A percentile compares a stretch with the other conserved stretches of the same genome.
Conservation (phyloP, 2,329 filamentous ascomycete genomes). For the Cladosporium sp. region DNA sequence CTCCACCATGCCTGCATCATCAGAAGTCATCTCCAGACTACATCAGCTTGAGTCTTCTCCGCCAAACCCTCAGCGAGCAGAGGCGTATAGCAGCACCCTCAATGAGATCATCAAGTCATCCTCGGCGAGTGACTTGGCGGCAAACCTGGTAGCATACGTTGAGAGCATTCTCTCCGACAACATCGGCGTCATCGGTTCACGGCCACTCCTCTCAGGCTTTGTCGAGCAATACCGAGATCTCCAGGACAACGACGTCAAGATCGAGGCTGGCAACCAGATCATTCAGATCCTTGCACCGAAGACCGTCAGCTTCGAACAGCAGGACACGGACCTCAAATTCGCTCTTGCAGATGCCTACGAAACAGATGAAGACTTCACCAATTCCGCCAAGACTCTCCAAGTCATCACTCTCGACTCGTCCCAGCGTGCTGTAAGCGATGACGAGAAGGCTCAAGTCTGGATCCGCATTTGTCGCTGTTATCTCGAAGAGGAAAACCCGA, state of each 20-base stretch:
- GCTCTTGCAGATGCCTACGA: slow-evolving; percentile 81
- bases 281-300: slow-evolving; percentile 60
- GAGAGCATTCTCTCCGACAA: slow-evolving; percentile 58
- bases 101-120: slow-evolving; percentile 46
- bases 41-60: slow-evolving; percentile 4
- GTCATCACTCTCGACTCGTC: slow-evolving; percentile 84
- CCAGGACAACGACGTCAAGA: slow-evolving; percentile 58
- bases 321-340: slow-evolving; percentile 71
- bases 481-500: slow-evolving; percentile 88
- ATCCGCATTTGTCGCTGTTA: slow-evolving; percentile 91
- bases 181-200: slow-evolving; percentile 69
- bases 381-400: slow-evolving; percentile 70
- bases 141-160: slow-evolving; percentile 62
- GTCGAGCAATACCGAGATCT: slow-evolving; percentile 57
- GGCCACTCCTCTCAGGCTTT: slow-evolving; percentile 63
- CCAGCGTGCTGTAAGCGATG: slow-evolving; percentile 73
- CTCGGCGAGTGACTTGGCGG: slow-evolving; percentile 41
- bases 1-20: slow-evolving; percentile 2
- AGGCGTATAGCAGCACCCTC: slow-evolving; percentile 54
- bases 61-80: slow-evolving; percentile 26
- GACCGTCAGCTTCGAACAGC: slow-evolving; percentile 74
- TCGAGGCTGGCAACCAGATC: slow-evolving; percentile 67
- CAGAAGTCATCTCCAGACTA: not conserved
- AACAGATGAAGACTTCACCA: slow-evolving; percentile 68
- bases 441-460: slow-evolving; percentile 80